These are phyloP conservation scores for Elasticomyces elasticus DNA, from an alignment of 495 filamentous ascomycete genomes.

Conservation along the genomic window DNA sequence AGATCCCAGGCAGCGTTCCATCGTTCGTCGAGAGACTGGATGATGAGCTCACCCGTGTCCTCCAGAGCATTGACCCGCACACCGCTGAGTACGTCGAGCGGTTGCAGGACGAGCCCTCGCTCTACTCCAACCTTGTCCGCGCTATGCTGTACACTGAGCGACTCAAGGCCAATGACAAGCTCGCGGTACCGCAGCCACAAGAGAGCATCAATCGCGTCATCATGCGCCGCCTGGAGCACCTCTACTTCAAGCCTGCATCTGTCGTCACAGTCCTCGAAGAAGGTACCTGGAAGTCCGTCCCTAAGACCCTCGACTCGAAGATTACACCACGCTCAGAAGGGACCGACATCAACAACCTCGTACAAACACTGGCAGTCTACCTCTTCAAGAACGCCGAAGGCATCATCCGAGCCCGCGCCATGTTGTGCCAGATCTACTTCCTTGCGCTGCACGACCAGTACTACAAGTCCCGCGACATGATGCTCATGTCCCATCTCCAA, in stretches of 20 bases:
- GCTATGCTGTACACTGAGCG: conserved; percentile 78
- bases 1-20: conserved; percentile 85
- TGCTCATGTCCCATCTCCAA: conserved; percentile 98
- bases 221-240: conserved; percentile 87
- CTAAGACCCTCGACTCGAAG: conserved; percentile 57
- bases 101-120: conserved; percentile 76
- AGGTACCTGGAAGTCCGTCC: conserved; percentile 78
- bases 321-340: conserved; percentile 62
- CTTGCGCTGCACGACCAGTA: conserved; percentile 93
- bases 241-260: conserved; percentile 97
- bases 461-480: conserved; percentile 94
- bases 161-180: conserved; percentile 56
- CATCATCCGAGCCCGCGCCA: conserved; percentile 89
- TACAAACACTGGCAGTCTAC: conserved; percentile 86
- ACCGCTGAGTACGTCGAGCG: conserved; percentile 98
- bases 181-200: conserved; percentile 65
- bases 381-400: conserved; percentile 88
- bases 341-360: conserved; percentile 58
- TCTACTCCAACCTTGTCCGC: conserved; percentile 86
- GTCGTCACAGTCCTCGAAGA: conserved; percentile 89
- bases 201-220: conserved; percentile 83
- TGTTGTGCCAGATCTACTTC: conserved; percentile 98
- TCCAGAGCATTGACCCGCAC: conserved; percentile 95
- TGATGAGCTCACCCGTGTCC: conserved; percentile 89
- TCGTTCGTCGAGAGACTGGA: conserved; percentile 93